Percentiles rank a stretch among this genome's conserved stretches.
phyloP scores from a whole-genome alignment of 106 monocot genomes.

The Dactylorhiza incarnata region DNA sequence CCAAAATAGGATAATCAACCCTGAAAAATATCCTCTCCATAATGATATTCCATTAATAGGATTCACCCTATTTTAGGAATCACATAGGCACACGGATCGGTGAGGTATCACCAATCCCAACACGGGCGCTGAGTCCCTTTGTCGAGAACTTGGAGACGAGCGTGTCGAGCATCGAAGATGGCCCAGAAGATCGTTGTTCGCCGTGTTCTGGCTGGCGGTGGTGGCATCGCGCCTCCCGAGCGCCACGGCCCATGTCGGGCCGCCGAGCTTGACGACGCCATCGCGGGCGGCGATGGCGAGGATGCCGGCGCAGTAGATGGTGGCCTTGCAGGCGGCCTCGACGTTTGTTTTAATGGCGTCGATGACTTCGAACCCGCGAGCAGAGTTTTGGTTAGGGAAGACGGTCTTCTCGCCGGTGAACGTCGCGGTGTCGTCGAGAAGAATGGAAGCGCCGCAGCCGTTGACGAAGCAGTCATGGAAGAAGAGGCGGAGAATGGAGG shows the following conservation, averaged over 20 bases:
- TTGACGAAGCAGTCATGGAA: constrained; percentile 43
- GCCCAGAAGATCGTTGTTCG: constrained; percentile 22
- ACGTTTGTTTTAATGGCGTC: background rate
- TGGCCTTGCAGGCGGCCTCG: background rate
- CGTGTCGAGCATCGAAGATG: background rate
- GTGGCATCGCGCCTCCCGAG: constrained; percentile 28
- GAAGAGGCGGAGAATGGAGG: constrained; percentile 44
- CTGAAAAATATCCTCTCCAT: too few relatives aligned
- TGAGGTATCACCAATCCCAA: too few relatives aligned
- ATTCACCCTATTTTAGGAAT: too few relatives aligned
- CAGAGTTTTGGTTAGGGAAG: background rate
- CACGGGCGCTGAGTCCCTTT: constrained; percentile 19
- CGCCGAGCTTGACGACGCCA: constrained; percentile 14
- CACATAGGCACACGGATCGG: too few relatives aligned
- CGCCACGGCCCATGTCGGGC: constrained; percentile 24
- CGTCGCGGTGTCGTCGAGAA: background rate
- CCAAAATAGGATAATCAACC: too few relatives aligned
- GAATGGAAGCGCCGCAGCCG: background rate
- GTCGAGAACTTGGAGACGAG: constrained; percentile 17
- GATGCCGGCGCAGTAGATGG: too few relatives aligned
- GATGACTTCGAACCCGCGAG: background rate
- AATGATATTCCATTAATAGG: too few relatives aligned
- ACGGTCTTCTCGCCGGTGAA: background rate
- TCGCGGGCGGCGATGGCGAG: background rate
- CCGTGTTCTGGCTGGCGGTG: constrained; percentile 23